These are phyloP conservation scores for Erodium chrysanthum DNA, from an alignment of 441 rosid genomes.

Conservation along the genomic window DNA sequence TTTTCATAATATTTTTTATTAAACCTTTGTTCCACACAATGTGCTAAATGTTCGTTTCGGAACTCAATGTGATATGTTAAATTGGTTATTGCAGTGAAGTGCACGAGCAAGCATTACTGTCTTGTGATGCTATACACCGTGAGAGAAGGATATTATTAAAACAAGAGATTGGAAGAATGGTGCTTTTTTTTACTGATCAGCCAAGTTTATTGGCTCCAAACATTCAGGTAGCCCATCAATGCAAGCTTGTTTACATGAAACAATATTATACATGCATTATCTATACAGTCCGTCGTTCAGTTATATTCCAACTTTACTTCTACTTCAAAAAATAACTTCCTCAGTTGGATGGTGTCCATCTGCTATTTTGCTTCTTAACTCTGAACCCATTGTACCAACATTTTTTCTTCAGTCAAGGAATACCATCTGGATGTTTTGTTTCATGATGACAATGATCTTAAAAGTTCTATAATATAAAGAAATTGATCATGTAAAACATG, in stretches of 20 bases:
- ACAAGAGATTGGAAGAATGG: slow-evolving; percentile 99
- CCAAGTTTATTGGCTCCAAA: slow-evolving; percentile 98
- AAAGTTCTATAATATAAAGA: background rate
- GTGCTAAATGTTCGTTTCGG: slow-evolving; percentile 13
- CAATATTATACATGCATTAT: background rate
- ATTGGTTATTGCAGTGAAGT: slow-evolving; percentile 66
- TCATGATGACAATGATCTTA: background rate
- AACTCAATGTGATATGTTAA: slow-evolving; percentile 16
- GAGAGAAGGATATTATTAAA: slow-evolving; percentile 90
- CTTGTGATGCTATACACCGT: slow-evolving; percentile 72
- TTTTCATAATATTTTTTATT: background rate
- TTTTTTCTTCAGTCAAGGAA: background rate
- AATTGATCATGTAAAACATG: background rate
- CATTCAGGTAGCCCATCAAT: slow-evolving; percentile 55
- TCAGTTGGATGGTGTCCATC: background rate
- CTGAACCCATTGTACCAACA: background rate
- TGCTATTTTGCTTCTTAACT: background rate
- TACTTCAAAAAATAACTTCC: background rate
- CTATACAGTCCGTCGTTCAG: background rate
- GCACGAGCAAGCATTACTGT: slow-evolving; percentile 78
- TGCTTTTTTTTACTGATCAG: slow-evolving; percentile 92
- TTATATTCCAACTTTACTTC: slow-evolving; percentile 5
- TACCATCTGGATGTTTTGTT: background rate
- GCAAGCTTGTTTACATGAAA: slow-evolving; percentile 6
- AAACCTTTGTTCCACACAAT: background rate